Percentiles rank a stretch among this genome's conserved stretches.
Evolutionary conservation across 192 early-diverging fungal genomes (phyloP).

Genomic region (Backusella sp.): DNA sequence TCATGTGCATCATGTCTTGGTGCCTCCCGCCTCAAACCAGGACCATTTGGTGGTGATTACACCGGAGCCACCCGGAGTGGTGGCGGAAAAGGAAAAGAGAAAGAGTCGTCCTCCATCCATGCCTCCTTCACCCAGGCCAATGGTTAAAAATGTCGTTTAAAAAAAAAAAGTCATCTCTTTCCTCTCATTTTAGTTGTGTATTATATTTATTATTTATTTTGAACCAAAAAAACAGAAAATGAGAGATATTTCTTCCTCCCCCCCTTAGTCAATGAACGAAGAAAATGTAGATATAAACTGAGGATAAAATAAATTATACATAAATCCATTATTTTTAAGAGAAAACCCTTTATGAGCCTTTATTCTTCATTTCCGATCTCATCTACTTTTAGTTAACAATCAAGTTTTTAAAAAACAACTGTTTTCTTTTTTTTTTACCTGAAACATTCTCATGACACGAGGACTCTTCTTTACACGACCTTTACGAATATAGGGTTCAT

Average conservation of each 20-base stretch:
- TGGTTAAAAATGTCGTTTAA: background rate
- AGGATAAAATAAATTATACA: constrained; percentile 3
- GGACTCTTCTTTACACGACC: constrained; percentile 9
- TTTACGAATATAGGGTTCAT: background rate
- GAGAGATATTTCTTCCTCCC: too few relatives aligned
- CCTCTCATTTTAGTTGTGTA: background rate
- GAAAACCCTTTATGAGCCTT: background rate
- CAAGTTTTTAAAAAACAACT: too few relatives aligned
- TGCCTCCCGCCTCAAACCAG: background rate
- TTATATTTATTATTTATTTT: background rate
- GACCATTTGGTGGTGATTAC: constrained; percentile 31
- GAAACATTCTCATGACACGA: constrained; percentile 16
- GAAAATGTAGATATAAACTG: background rate
- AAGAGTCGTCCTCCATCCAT: constrained; percentile 14
- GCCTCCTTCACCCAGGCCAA: background rate
- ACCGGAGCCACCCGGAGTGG: constrained; percentile 28
- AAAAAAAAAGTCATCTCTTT: background rate
- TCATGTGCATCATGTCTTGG: constrained; percentile 40
- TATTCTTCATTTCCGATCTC: constrained; percentile 2
- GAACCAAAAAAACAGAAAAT: too few relatives aligned
- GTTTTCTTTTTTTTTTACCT: constrained; percentile 10
- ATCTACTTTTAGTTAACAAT: background rate
- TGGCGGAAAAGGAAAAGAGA: constrained; percentile 35
- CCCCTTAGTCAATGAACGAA: too few relatives aligned
- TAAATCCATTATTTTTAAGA: background rate